Percentiles rank a stretch among this genome's conserved stretches.
Evolutionary conservation across 345 rosid genomes (phyloP).

Genomic region (Eucalyptus regnans): DNA sequence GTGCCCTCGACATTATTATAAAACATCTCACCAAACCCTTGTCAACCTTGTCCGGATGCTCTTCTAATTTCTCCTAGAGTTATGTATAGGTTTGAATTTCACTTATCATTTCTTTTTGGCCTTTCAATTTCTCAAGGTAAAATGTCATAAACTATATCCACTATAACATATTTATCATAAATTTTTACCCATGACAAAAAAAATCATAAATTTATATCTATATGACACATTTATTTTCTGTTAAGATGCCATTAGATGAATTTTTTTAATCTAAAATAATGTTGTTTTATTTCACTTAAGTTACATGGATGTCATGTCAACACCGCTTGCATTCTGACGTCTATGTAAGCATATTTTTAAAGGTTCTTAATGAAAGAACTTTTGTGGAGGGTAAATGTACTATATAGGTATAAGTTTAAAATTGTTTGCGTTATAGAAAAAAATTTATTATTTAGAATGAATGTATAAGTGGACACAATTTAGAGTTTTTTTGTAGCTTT

Average conservation of each 20-base stretch:
- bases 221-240: not conserved
- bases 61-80: not conserved
- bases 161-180: too few species aligned
- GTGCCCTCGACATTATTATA: not conserved
- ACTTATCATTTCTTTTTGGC: not conserved
- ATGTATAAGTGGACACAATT: not conserved
- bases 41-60: not conserved
- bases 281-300: not conserved
- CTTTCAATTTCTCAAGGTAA: not conserved
- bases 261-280: too few species aligned
- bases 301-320: not conserved
- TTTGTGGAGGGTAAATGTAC: not conserved
- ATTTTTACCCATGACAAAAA: too few species aligned
- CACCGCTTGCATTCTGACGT: rapidly evolving
- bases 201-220: too few species aligned
- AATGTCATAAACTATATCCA: not conserved
- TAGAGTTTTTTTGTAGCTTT: not conserved
- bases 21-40: not conserved
- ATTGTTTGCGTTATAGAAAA: too few species aligned
- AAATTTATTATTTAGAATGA: too few species aligned
- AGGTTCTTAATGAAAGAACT: not conserved
- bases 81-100: not conserved
- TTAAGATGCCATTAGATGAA: not conserved
- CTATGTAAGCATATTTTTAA: not conserved
- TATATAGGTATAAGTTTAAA: too few species aligned